Percentiles rank a stretch among this genome's conserved stretches.
Conservation (phyloP, 306 rosid genomes). For the Dalbergia cochinchinensis region DNA sequence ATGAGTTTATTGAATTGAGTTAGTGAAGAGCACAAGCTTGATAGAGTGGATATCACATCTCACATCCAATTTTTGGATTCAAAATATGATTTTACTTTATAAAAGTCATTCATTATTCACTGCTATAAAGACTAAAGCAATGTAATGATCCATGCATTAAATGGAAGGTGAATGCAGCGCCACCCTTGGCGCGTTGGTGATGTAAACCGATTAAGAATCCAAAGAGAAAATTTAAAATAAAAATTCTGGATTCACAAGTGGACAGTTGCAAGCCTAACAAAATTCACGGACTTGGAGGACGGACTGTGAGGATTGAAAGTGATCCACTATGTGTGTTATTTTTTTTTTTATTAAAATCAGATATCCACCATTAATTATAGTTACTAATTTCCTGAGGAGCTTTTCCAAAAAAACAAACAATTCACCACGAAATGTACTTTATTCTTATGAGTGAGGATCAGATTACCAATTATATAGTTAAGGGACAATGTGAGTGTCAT, state of each 20-base stretch:
- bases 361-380: too few relatives aligned
- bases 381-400: too few relatives aligned
- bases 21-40: too few relatives aligned
- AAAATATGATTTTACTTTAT: neutral
- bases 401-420: too few relatives aligned
- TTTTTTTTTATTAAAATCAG: too few relatives aligned
- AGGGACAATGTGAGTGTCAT: too few relatives aligned
- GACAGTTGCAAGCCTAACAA: constrained; percentile 33
- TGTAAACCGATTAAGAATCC: neutral
- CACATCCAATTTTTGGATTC: too few relatives aligned
- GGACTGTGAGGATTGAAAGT: constrained; percentile 38
- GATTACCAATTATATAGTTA: too few relatives aligned
- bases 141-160: neutral
- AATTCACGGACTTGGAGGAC: constrained; percentile 49
- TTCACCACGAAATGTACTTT: too few relatives aligned
- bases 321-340: neutral
- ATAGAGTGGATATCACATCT: too few relatives aligned
- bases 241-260: neutral
- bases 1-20: too few relatives aligned
- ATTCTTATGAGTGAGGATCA: too few relatives aligned
- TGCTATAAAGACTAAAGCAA: neutral
- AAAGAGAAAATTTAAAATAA: neutral
- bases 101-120: neutral
- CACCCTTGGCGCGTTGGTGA: constrained; percentile 31
- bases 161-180: neutral